Percentiles rank a stretch among this genome's conserved stretches.
Evolutionary conservation across 106 monocot species (phyloP).

Genomic region (Ottelia alismoides): DNA sequence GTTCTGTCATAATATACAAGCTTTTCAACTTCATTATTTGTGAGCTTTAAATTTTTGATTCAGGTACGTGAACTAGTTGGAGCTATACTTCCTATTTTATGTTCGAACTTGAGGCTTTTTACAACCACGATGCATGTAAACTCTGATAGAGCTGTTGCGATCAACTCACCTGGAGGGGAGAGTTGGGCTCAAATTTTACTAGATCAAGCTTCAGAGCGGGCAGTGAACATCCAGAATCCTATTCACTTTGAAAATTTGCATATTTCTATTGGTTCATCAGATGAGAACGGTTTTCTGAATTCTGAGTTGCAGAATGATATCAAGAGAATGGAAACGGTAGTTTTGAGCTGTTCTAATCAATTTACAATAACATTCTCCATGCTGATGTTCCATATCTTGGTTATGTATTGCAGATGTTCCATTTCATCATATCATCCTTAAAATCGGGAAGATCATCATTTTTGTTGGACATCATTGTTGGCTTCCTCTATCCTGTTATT

Average conservation of each 20-base stretch:
- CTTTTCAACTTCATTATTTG: too few relatives aligned
- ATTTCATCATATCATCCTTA: slow-evolving; percentile 79
- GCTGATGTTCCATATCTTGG: too few relatives aligned
- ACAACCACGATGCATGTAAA: slow-evolving; percentile 5
- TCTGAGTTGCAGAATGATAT: slow-evolving; percentile 36
- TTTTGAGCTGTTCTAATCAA: neutral
- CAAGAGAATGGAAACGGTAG: slow-evolving; percentile 86
- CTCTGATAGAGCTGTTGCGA: slow-evolving; percentile 10
- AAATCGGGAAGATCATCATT: slow-evolving; percentile 90
- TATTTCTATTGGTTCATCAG: slow-evolving; percentile 11
- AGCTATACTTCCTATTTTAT: slow-evolving; percentile 47
- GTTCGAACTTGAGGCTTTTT: slow-evolving; percentile 69
- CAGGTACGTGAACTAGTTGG: slow-evolving; percentile 96
- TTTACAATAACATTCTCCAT: too few relatives aligned
- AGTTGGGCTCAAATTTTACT: slow-evolving; percentile 44
- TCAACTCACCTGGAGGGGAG: slow-evolving; percentile 18
- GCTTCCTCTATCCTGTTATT: slow-evolving; percentile 65
- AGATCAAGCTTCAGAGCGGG: slow-evolving; percentile 39
- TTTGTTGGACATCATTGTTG: slow-evolving; percentile 74
- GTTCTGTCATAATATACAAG: too few relatives aligned
- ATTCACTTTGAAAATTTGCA: slow-evolving; percentile 40
- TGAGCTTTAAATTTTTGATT: too few relatives aligned
- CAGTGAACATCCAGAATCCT: slow-evolving; percentile 58
- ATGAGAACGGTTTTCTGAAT: slow-evolving; percentile 31
- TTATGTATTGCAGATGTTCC: slow-evolving; percentile 72